Base-by-base conservation (phyloP, 768 basidiomycete genomes). In the Lepiota venenata region DNA sequence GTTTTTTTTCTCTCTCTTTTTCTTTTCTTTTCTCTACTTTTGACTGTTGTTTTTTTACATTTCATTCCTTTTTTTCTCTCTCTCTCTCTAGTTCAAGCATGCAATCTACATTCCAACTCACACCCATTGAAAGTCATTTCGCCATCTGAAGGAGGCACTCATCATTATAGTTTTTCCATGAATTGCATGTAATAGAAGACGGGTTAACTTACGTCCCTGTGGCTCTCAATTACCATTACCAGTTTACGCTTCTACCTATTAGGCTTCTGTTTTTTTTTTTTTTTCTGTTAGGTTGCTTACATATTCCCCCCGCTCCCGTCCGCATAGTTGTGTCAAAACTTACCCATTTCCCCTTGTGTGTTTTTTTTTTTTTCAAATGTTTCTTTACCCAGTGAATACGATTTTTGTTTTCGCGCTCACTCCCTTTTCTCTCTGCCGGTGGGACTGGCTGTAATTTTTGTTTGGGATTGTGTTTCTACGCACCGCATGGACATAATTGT, bases 61-160 rank as follows among this genome's bases (percentile, higher is more conserved):
- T 53, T 27, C 10, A 21, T 18, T 10, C 32, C 36, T 44, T 38
- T n/a, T 22, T 45, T 44, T 14, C 4, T 44, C n/a, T n/a, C n/a
- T n/a, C n/a, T n/a, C n/a, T 52, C 22, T 14, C 11, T 12, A 15
- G 61, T 56, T 60, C 65, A 64, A 74, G 76, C 81, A 79, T 79
- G 75, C 75, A 74, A 79, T 77, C 74, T 78, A 75, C 68, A 71
- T 62, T 47, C 5, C 16, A 15, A 47, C 45, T 39, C 16, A 47
- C 18, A 14, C 29, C 39, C 25, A 39, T 32, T 41, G 63, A 66
- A 63, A 60, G 47, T 60, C 61, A 67, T 60, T 67, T 67, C 59
- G 78, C 80, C 80, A 78, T 85, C 84, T 85, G 78, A 85, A 85
- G 84, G 84, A 85, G 83, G 83, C 80, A 81, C 16, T 25, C 39